Evolutionary conservation across 1,284 basidiomycete species (phyloP).

Genomic region (Takashimella koratensis): DNA sequence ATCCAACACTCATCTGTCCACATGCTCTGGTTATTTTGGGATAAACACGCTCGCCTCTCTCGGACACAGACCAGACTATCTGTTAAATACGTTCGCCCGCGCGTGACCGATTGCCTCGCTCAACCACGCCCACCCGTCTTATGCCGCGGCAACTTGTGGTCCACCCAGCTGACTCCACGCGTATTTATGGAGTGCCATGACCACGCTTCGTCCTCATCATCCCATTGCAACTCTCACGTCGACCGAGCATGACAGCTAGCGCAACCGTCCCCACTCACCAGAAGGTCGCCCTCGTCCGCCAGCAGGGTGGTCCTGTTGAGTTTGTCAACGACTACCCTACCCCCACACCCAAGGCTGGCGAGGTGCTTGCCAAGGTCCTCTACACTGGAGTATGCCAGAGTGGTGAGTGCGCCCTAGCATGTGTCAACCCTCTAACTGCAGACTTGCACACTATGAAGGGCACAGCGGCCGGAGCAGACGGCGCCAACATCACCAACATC

Average conservation of each 20-base stretch:
- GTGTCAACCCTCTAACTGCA: background rate
- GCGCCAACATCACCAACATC: conserved; percentile 9
- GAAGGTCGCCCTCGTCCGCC: background rate
- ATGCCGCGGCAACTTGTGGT: too few species aligned
- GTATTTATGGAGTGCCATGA: too few species aligned
- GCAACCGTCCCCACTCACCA: background rate
- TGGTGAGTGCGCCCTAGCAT: background rate
- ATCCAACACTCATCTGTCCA: too few species aligned
- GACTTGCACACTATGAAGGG: conserved; percentile 6
- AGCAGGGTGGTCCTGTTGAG: background rate
- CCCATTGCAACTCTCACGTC: background rate
- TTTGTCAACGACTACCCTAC: background rate
- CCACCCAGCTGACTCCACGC: too few species aligned
- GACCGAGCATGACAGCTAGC: background rate
- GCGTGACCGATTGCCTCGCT: too few species aligned
- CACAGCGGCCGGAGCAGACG: conserved; percentile 5
- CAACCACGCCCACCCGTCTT: too few species aligned
- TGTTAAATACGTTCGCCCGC: too few species aligned
- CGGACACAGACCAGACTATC: too few species aligned
- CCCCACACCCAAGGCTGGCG: background rate
- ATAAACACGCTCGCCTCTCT: too few species aligned
- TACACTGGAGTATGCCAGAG: conserved; percentile 5
- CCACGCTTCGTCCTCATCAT: background rate
- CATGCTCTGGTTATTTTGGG: too few species aligned
- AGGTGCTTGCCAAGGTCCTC: conserved; percentile 1